phyloP scores from a whole-genome alignment of 192 early-diverging fungal species.

The Borealophlyctis nickersoniae region DNA sequence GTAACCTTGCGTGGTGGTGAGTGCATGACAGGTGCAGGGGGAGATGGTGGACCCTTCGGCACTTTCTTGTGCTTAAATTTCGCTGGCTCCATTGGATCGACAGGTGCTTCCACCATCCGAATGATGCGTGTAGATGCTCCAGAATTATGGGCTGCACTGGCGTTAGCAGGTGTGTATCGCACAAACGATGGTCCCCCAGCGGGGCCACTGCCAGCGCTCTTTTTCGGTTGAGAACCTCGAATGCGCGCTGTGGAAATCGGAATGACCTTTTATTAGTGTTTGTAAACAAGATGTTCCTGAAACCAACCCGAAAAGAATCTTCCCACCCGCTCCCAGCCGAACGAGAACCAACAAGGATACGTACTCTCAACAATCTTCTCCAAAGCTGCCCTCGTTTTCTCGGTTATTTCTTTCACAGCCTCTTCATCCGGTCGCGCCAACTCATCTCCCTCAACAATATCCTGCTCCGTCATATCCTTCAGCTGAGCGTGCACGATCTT shows the following conservation, averaged over 20 bases:
- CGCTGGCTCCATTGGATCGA: conserved; percentile 96
- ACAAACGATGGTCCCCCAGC: conserved; percentile 72
- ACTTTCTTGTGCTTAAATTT: conserved; percentile 90
- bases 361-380: conserved; percentile 77
- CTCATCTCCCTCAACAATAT: conserved; percentile 58
- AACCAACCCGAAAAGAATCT: background rate
- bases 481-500: conserved; percentile 78
- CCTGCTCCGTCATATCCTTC: conserved; percentile 67
- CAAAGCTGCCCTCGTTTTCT: conserved; percentile 84
- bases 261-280: no score
- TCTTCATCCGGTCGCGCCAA: conserved; percentile 78
- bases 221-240: background rate
- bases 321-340: background rate
- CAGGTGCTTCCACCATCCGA: conserved; percentile 88
- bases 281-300: background rate
- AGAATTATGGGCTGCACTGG: conserved; percentile 63
- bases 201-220: background rate
- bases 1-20: conserved; percentile 96
- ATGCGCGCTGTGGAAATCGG: background rate
- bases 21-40: conserved; percentile 96
- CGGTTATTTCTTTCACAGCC: conserved; percentile 72
- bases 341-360: conserved; percentile 4
- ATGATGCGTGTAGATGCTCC: conserved; percentile 88
- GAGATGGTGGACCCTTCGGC: conserved; percentile 77
- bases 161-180: conserved; percentile 84